Percentiles rank a stretch among this genome's conserved stretches.
Conservation (phyloP, 257 asterid genomes). For the Orobanche coerulescens region DNA sequence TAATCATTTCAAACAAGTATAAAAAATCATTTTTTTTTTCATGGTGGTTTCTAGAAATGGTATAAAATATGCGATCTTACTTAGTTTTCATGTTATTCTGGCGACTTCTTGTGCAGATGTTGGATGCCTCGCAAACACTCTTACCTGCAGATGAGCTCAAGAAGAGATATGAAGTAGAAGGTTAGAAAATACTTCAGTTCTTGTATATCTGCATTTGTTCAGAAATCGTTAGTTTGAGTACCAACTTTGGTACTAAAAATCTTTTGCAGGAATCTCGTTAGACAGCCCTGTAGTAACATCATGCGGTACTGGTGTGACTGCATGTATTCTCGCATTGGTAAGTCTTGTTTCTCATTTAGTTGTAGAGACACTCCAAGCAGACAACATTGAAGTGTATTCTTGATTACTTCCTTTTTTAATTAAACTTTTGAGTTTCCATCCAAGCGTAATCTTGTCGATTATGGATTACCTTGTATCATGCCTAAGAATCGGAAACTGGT, state of each 20-base stretch:
- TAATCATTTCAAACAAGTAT: no score
- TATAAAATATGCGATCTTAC: background rate
- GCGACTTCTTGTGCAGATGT: constrained; percentile 52
- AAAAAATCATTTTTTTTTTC: background rate
- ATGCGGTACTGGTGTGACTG: constrained; percentile 98
- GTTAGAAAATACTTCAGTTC: constrained; percentile 35
- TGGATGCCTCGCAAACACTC: constrained; percentile 77
- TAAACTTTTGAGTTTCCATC: background rate
- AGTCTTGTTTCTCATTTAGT: constrained; percentile 13
- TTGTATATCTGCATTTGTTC: background rate
- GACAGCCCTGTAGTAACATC: constrained; percentile 63
- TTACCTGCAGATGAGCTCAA: constrained; percentile 68
- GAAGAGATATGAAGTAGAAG: constrained; percentile 69
- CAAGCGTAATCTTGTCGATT: background rate
- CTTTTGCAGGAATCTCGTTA: constrained; percentile 55
- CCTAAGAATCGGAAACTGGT: background rate
- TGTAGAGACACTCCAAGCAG: background rate
- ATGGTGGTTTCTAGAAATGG: background rate
- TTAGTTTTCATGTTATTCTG: constrained; percentile 4
- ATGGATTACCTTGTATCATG: background rate
- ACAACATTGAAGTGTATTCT: background rate
- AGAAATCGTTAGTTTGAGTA: background rate
- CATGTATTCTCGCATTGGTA: constrained; percentile 89
- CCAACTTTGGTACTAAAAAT: background rate
- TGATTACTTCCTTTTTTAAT: background rate